Evolutionary conservation across 2,329 filamentous ascomycete genomes (phyloP).

Genomic region (Cladosporium velox): DNA sequence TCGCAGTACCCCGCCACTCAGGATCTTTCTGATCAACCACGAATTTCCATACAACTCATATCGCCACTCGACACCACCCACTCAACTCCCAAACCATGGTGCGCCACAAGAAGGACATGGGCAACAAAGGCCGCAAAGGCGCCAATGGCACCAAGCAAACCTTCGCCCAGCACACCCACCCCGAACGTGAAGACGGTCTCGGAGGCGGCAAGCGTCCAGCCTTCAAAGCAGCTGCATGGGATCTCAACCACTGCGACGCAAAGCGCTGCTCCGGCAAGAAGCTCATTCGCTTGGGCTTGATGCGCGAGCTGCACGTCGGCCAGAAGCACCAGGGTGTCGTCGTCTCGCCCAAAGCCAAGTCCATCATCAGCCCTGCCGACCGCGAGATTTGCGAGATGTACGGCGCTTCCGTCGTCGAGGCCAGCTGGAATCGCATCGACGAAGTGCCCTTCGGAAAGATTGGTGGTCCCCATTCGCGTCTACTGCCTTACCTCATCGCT

Average conservation of each 20-base stretch:
- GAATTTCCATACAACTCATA: neutral
- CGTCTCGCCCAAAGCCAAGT: conserved; percentile 92
- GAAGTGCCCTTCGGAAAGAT: conserved; percentile 92
- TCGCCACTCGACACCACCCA: neutral
- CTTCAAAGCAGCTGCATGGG: conserved; percentile 97
- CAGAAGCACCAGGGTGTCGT: conserved; percentile 91
- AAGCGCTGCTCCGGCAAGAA: conserved; percentile 96
- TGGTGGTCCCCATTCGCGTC: conserved; percentile 86
- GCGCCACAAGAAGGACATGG: conserved; percentile 91
- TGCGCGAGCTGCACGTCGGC: conserved; percentile 88
- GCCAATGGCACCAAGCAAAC: conserved; percentile 31
- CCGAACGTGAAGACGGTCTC: conserved; percentile 31
- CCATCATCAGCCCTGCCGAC: conserved; percentile 80
- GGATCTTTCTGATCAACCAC: neutral
- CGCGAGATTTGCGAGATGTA: conserved; percentile 77
- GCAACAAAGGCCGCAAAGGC: conserved; percentile 71
- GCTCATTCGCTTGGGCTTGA: conserved; percentile 86
- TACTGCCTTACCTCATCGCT: conserved; percentile 92
- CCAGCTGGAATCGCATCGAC: conserved; percentile 88
- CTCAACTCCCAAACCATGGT: conserved; percentile 63
- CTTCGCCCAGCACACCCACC: conserved; percentile 35
- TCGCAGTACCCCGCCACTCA: conserved; percentile 10
- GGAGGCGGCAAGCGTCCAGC: conserved; percentile 44
- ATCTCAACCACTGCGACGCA: conserved; percentile 94
- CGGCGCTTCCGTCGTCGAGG: conserved; percentile 94